Conservation (phyloP, 345 rosid species). For the Firmiana major region DNA sequence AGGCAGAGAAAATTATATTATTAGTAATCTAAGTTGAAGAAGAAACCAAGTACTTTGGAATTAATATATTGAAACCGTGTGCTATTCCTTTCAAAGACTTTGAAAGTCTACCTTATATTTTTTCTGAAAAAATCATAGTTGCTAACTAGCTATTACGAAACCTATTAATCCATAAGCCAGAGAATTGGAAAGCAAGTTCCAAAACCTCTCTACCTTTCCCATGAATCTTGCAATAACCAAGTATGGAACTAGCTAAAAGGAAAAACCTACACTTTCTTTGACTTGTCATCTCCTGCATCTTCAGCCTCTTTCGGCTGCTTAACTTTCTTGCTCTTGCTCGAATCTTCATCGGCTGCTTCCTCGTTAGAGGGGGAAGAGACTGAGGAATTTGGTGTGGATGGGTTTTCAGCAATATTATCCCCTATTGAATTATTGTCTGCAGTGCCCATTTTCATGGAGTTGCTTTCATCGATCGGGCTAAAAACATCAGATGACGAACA, state of each 20-base stretch:
- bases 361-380: slow-evolving; percentile 37
- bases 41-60: neutral
- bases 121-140: neutral
- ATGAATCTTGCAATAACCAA: neutral
- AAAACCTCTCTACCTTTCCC: neutral
- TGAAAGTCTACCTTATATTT: neutral
- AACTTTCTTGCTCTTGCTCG: slow-evolving; percentile 27
- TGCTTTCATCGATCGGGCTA: slow-evolving; percentile 18
- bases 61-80: neutral
- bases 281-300: slow-evolving; percentile 26
- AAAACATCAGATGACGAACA: slow-evolving; percentile 40
- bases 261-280: slow-evolving; percentile 40
- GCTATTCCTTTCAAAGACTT: neutral
- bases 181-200: neutral
- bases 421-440: neutral
- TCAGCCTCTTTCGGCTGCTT: slow-evolving; percentile 21
- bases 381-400: slow-evolving; percentile 38
- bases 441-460: slow-evolving; percentile 4
- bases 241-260: neutral
- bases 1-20: neutral
- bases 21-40: neutral
- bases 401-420: slow-evolving; percentile 16
- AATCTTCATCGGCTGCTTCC: slow-evolving; percentile 25
- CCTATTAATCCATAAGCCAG: neutral
- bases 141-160: neutral